phyloP scores from a whole-genome alignment of 208 protist species.

The Naegleria fowleri region DNA sequence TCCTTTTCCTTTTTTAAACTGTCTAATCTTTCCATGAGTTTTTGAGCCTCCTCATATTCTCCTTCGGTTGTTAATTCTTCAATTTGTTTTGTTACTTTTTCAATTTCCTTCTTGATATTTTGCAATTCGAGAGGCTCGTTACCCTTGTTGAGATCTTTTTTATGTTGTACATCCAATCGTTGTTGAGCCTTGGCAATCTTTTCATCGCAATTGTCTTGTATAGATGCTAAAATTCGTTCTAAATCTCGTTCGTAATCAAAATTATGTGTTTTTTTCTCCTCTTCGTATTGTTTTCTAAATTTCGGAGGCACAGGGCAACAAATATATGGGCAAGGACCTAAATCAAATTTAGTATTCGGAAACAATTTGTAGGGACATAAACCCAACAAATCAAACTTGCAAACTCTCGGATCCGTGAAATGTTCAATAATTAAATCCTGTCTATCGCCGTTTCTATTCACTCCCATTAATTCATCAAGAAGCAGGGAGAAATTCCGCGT shows the following conservation, averaged over 20 bases:
- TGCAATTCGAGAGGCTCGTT: background rate
- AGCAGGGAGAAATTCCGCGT: background rate
- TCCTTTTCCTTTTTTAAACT: slow-evolving; percentile 16
- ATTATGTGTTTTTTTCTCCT: background rate
- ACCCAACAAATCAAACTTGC: background rate
- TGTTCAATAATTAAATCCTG: background rate
- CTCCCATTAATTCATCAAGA: slow-evolving; percentile 12
- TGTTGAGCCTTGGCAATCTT: background rate
- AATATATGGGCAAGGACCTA: background rate
- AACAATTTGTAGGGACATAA: slow-evolving; percentile 25
- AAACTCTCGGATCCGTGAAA: slow-evolving; percentile 3
- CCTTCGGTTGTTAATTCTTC: slow-evolving; percentile 11
- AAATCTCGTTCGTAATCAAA: background rate
- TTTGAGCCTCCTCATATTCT: background rate
- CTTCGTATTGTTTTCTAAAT: slow-evolving; percentile 12
- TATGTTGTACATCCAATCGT: background rate
- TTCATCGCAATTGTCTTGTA: slow-evolving; percentile 2
- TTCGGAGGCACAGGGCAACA: background rate
- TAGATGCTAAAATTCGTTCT: background rate
- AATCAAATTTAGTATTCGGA: slow-evolving; percentile 26
- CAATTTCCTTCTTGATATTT: background rate
- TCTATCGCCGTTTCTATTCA: slow-evolving; percentile 19
- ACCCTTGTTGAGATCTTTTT: background rate
- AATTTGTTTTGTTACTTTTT: slow-evolving; percentile 12
- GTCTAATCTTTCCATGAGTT: slow-evolving; percentile 1